Conservation (phyloP, 192 early-diverging fungal species). For the Coemansia erecta region DNA sequence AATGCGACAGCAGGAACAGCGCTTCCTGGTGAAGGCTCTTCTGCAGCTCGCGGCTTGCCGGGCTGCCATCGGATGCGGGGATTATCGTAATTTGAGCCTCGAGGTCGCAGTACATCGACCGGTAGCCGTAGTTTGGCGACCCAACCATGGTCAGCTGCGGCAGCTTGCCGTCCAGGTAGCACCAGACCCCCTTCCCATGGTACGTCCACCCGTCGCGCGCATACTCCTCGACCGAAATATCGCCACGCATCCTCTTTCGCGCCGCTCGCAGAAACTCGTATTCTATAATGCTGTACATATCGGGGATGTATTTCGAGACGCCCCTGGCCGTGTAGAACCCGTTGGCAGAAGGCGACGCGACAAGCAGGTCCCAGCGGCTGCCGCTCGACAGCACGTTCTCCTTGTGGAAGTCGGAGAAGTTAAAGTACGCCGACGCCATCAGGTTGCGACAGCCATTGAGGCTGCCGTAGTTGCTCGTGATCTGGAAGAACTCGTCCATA, state of each 20-base stretch:
- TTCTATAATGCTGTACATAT: constrained; percentile 88
- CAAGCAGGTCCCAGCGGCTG: constrained; percentile 69
- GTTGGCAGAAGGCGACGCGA: constrained; percentile 91
- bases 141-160: constrained; percentile 83
- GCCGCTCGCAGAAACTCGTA: constrained; percentile 62
- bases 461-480: constrained; percentile 36
- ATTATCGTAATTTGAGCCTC: constrained; percentile 82
- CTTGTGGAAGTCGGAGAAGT: constrained; percentile 74
- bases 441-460: constrained; percentile 57
- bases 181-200: constrained; percentile 93
- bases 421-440: constrained; percentile 93
- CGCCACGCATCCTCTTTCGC: constrained; percentile 37
- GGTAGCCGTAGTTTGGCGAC: constrained; percentile 90
- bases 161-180: constrained; percentile 56
- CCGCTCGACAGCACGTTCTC: constrained; percentile 58
- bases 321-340: constrained; percentile 87
- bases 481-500: constrained; percentile 63
- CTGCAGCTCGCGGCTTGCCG: constrained; percentile 51
- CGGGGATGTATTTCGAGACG: constrained; percentile 82
- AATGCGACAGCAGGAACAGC: constrained; percentile 24
- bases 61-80: constrained; percentile 58
- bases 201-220: constrained; percentile 84
- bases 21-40: constrained; percentile 55
- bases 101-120: constrained; percentile 87
- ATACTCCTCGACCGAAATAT: constrained; percentile 78